A percentile compares a stretch with the other conserved stretches of the same genome.
phyloP scores from a whole-genome alignment of 2,329 filamentous ascomycete species.

The Colletotrichum endophyticum region DNA sequence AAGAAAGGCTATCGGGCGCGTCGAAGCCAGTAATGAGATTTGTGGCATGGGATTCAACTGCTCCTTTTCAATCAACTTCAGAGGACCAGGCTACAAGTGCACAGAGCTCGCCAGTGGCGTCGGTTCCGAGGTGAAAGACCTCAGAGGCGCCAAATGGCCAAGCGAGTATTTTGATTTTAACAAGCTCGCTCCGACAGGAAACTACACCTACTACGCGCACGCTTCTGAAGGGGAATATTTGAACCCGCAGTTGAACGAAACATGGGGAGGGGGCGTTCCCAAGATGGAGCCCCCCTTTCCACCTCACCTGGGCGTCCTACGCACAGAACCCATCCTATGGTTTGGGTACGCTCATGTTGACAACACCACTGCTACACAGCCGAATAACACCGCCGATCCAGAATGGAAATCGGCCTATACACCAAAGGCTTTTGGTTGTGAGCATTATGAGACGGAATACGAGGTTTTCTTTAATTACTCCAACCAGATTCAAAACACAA shows the following conservation, averaged over 20 bases:
- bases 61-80: constrained; percentile 35
- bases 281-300: constrained; percentile 24
- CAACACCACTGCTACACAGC: constrained; percentile 23
- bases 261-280: constrained; percentile 30
- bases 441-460: constrained; percentile 38
- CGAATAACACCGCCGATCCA: constrained; percentile 22
- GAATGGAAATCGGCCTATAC: constrained; percentile 32
- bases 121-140: constrained; percentile 23
- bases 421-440: constrained; percentile 37
- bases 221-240: constrained; percentile 32
- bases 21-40: constrained; percentile 32
- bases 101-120: constrained; percentile 31
- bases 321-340: constrained; percentile 38
- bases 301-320: constrained; percentile 34
- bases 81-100: constrained; percentile 41
- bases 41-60: constrained; percentile 39
- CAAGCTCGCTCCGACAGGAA: constrained; percentile 31
- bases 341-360: constrained; percentile 34
- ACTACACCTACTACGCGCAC: constrained; percentile 34
- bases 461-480: constrained; percentile 31
- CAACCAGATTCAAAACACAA: constrained; percentile 28
- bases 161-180: constrained; percentile 24
- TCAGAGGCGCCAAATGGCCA: constrained; percentile 27
- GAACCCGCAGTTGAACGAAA: constrained; percentile 24
- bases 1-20: constrained; percentile 24